These are phyloP conservation scores for Candida hungchunana DNA, from an alignment of 805 yeast genomes.

Conservation along the genomic window DNA sequence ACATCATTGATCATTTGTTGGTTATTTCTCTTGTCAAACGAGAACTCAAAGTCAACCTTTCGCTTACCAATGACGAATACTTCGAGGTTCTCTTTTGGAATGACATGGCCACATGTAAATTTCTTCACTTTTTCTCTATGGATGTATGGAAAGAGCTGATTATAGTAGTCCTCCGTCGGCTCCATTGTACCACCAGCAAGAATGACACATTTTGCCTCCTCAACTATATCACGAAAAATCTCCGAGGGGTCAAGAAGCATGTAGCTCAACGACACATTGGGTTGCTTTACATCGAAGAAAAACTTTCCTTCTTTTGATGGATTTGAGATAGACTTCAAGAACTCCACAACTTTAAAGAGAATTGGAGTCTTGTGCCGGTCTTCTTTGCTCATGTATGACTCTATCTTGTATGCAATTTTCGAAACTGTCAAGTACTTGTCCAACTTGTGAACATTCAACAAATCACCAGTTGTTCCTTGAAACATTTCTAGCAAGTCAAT, in stretches of 20 bases:
- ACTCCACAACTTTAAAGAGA: slow-evolving; percentile 60
- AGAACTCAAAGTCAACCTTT: slow-evolving; percentile 49
- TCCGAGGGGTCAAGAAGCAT: slow-evolving; percentile 77
- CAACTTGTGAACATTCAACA: slow-evolving; percentile 63
- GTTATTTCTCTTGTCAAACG: slow-evolving; percentile 58
- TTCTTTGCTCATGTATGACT: slow-evolving; percentile 51
- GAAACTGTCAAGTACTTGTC: slow-evolving; percentile 60
- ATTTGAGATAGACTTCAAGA: slow-evolving; percentile 60
- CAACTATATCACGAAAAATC: slow-evolving; percentile 60
- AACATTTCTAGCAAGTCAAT: slow-evolving; percentile 52
- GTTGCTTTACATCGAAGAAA: slow-evolving; percentile 49
- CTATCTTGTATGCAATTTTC: slow-evolving; percentile 81
- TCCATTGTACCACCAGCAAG: slow-evolving; percentile 97
- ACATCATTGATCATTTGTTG: slow-evolving; percentile 40
- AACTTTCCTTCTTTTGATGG: slow-evolving; percentile 79
- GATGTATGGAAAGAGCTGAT: slow-evolving; percentile 62
- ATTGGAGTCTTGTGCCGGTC: slow-evolving; percentile 14
- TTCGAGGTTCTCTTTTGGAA: slow-evolving; percentile 62
- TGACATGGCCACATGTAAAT: slow-evolving; percentile 80
- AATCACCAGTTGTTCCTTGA: slow-evolving; percentile 56
- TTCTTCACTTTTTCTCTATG: slow-evolving; percentile 37
- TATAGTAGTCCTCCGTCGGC: slow-evolving; percentile 68
- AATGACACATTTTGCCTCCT: slow-evolving; percentile 62
- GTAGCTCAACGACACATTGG: slow-evolving; percentile 46
- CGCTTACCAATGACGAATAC: slow-evolving; percentile 47